Evolutionary conservation across 352 stramenopile species (phyloP).

Genomic region (Thraustochytrium striatum): DNA sequence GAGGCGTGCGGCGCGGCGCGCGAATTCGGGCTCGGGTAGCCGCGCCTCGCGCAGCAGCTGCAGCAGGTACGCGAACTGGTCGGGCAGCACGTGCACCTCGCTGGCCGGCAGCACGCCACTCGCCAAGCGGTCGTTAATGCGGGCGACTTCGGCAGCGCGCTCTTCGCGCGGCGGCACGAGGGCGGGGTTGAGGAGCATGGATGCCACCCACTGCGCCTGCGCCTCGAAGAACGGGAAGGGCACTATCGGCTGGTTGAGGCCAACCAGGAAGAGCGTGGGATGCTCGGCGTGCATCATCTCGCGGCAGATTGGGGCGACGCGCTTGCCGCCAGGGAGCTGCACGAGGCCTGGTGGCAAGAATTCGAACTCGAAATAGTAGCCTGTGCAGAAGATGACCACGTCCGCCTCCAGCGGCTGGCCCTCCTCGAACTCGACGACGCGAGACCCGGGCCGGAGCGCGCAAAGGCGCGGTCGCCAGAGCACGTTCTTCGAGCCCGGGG

Average conservation of each 20-base stretch:
- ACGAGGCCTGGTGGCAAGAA: slow-evolving; percentile 57
- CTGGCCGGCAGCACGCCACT: background rate
- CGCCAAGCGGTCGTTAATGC: background rate
- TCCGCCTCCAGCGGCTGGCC: slow-evolving; percentile 57
- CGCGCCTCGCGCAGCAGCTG: background rate
- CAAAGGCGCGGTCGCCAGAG: slow-evolving; percentile 58
- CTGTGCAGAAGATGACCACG: slow-evolving; percentile 67
- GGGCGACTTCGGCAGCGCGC: background rate
- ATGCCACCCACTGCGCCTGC: slow-evolving; percentile 60
- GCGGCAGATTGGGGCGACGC: slow-evolving; percentile 53
- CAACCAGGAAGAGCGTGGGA: slow-evolving; percentile 63
- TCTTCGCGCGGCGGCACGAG: background rate
- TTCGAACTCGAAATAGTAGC: slow-evolving; percentile 69
- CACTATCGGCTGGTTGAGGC: slow-evolving; percentile 62
- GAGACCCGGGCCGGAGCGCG: slow-evolving; percentile 52
- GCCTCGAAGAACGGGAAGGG: slow-evolving; percentile 70
- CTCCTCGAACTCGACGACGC: slow-evolving; percentile 55
- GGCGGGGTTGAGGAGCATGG: slow-evolving; percentile 21
- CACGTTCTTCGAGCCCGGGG: slow-evolving; percentile 53
- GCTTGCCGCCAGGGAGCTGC: slow-evolving; percentile 35
- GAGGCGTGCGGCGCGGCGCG: background rate
- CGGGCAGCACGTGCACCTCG: slow-evolving; percentile 7
- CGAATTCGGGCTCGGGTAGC: background rate
- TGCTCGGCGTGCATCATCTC: slow-evolving; percentile 63
- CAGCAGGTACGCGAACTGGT: slow-evolving; percentile 40